Evolutionary conservation across 1,284 basidiomycete genomes (phyloP), one percentile per base, ranked within the genome.

Genomic region (Clitocybe nebularis): DNA sequence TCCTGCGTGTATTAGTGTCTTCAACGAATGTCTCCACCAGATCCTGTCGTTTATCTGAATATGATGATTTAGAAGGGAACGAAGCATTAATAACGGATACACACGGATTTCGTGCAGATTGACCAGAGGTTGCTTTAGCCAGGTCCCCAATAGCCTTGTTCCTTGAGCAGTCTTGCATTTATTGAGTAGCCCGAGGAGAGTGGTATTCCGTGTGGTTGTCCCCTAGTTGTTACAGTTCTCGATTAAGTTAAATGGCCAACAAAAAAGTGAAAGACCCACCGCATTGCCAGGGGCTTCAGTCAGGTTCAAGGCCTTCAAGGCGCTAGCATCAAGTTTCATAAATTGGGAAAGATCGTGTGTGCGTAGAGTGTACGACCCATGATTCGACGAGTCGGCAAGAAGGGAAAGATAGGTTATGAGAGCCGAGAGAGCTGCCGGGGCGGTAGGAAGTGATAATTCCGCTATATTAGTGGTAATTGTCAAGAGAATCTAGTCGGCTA

Each of bases 131-230:
- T 99, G 96, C 63, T 97, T 98, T 42, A 99, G 71, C 95, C 95
- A 99, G 45, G 87, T 87, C 0, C 83, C 89, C 1, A 99, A 74
- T 43, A 97, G 63, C 41, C 96, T 72, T n/a, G 89, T 84, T 0
- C 96, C 96, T 61, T 99, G 96, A 0, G 89, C 84, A 1, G 96
- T 99, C 66, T 95, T 96, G 73, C 96, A 98, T 53, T 88, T 89
- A 62, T 99, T 97, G 48, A 99, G 63, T 14, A 97, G 68, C 0
- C 94, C 93, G 45, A 92, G 84, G 3, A 99, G 62, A 14, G 91
- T 96, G 39, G 89, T 90, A 52, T 89, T 93, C 57, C 88, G 88
- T 41, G 78, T 79, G 36, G 65, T 63, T 6, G 69, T 64, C 21
- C 69, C 73, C 78, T 78, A 45, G 35, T 10, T 23, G 35, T 39